phyloP scores from a whole-genome alignment of 306 rosid genomes.

The Lagenaria siceraria region DNA sequence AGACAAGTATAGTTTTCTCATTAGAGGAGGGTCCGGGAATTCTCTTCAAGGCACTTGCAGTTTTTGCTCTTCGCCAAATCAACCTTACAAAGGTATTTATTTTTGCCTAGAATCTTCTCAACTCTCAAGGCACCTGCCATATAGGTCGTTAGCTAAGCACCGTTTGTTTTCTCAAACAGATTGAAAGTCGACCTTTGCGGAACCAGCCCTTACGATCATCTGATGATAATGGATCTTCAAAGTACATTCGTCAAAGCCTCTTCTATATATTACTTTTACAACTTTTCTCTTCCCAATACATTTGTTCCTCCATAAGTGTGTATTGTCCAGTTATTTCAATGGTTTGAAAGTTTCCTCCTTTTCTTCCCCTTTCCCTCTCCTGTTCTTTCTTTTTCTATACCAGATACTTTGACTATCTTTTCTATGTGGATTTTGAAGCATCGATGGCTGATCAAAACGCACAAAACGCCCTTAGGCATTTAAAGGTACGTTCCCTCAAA shows the following conservation, averaged over 20 bases:
- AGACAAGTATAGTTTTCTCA: slow-evolving; percentile 96
- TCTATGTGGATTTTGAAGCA: slow-evolving; percentile 91
- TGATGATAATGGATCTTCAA: slow-evolving; percentile 47
- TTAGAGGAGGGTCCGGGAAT: slow-evolving; percentile 95
- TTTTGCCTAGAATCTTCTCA: background rate
- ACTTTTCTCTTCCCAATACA: background rate
- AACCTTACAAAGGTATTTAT: slow-evolving; percentile 66
- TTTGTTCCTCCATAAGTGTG: slow-evolving; percentile 3
- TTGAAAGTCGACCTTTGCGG: slow-evolving; percentile 94
- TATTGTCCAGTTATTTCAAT: slow-evolving; percentile 1
- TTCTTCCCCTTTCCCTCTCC: background rate
- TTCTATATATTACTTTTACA: background rate
- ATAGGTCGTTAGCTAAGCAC: slow-evolving; percentile 7
- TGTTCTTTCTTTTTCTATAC: slow-evolving; percentile 15
- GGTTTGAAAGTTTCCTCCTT: background rate
- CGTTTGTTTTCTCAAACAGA: slow-evolving; percentile 37
- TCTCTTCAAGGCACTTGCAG: slow-evolving; percentile 97
- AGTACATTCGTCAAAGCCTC: slow-evolving; percentile 36
- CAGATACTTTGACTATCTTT: slow-evolving; percentile 86
- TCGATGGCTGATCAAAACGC: slow-evolving; percentile 93
- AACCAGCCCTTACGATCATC: slow-evolving; percentile 54
- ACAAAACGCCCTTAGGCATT: slow-evolving; percentile 78
- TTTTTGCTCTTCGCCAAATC: slow-evolving; percentile 83
- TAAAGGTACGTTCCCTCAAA: slow-evolving; percentile 37
- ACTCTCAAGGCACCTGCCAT: background rate